Conservation (phyloP, 2,329 filamentous ascomycete genomes). For the Scedosporium dehoogii region DNA sequence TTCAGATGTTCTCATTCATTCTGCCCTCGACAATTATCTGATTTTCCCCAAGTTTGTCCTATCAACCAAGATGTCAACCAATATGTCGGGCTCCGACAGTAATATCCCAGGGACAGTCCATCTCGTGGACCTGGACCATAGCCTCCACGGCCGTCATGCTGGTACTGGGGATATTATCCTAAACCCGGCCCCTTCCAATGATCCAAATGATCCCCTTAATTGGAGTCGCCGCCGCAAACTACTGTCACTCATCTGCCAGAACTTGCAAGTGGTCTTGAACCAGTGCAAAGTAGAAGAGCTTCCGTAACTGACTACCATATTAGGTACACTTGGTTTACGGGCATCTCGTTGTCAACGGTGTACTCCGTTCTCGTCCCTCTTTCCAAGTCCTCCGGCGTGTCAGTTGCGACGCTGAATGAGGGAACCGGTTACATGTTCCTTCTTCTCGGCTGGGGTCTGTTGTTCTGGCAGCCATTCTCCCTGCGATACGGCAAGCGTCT, state of each 20-base stretch:
- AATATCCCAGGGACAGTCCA: slow-evolving; percentile 29
- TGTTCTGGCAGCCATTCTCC: slow-evolving; percentile 43
- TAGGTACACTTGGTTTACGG: slow-evolving; percentile 27
- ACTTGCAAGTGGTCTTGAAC: slow-evolving; percentile 20
- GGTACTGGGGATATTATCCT: slow-evolving; percentile 18
- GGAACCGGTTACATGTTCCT: slow-evolving; percentile 44
- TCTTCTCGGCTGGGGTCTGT: slow-evolving; percentile 37
- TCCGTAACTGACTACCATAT: no score
- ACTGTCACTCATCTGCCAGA: slow-evolving; percentile 18
- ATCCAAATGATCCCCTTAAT: slow-evolving; percentile 16
- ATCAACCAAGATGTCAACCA: not conserved
- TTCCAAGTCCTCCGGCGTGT: slow-evolving; percentile 22
- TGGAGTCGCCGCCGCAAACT: slow-evolving; percentile 13
- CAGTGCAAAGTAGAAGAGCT: no score
- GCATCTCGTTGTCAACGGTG: slow-evolving; percentile 27
- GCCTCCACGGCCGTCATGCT: slow-evolving; percentile 20
- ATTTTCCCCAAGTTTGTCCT: no score
- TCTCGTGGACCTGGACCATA: slow-evolving; percentile 27
- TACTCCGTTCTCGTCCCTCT: slow-evolving; percentile 29
- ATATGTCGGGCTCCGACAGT: not conserved
- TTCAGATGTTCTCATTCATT: no score
- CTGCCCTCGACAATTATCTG: no score
- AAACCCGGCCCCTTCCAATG: slow-evolving; percentile 12
- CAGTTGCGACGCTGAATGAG: slow-evolving; percentile 31
- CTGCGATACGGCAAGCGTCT: slow-evolving; percentile 41